A percentile compares a stretch with the other conserved stretches of the same genome.
These are phyloP conservation scores for Arxiozyma telluris DNA, from an alignment of 1,139 yeast genomes.

Conservation along the genomic window DNA sequence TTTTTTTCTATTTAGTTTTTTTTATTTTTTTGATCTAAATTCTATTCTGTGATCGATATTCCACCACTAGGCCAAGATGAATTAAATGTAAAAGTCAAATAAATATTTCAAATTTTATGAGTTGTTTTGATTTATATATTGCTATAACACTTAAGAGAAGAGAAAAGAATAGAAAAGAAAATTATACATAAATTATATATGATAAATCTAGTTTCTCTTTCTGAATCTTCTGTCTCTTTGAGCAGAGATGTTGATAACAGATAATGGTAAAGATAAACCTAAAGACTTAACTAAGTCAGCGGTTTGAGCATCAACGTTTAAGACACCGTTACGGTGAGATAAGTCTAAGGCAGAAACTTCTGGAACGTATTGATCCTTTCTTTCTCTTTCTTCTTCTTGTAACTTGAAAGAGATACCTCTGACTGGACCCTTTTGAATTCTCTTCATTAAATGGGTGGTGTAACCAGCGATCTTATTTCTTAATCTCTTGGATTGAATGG, in stretches of 20 bases:
- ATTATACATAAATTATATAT: conserved; percentile 2
- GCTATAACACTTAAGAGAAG: background rate
- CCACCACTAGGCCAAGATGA: no score
- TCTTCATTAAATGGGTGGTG: conserved; percentile 99
- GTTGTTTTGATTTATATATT: no score
- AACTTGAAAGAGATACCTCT: conserved; percentile 99
- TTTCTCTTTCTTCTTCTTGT: conserved; percentile 99
- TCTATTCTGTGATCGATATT: no score
- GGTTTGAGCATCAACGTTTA: conserved; percentile 97
- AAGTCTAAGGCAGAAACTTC: conserved; percentile 99
- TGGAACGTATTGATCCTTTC: conserved; percentile 99
- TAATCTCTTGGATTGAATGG: conserved; percentile 98
- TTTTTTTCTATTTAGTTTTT: no score
- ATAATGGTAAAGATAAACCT: conserved; percentile 93
- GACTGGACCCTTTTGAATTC: conserved; percentile 99
- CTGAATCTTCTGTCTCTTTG: conserved; percentile 94
- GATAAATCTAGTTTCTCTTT: conserved; percentile 47
- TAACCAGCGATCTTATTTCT: conserved; percentile 99
- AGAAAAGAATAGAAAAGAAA: background rate
- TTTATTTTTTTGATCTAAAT: no score
- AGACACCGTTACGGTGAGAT: conserved; percentile 91
- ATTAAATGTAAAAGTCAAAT: background rate
- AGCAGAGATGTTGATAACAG: conserved; percentile 86
- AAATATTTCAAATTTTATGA: background rate
- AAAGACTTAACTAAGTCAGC: conserved; percentile 92